Conservation (phyloP, 352 stramenopile genomes). For the Globisporangium spiculum region DNA sequence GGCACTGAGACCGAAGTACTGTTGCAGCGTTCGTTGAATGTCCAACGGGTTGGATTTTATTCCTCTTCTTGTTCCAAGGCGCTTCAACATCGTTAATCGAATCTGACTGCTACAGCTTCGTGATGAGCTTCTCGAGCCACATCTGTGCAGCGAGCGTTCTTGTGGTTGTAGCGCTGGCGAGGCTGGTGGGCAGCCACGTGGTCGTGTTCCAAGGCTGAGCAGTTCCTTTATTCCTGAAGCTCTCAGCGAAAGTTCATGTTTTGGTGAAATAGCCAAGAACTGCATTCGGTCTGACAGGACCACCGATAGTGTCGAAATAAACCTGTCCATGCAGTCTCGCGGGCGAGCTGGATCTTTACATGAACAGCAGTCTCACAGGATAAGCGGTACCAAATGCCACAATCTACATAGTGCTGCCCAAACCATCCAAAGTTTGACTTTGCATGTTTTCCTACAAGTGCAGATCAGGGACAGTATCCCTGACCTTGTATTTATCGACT, state of each 20-base stretch:
- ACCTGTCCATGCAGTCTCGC: not conserved
- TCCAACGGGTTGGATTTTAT: not conserved
- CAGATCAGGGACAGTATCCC: not conserved
- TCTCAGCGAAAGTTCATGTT: not conserved
- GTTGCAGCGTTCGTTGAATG: not conserved
- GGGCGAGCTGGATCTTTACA: not conserved
- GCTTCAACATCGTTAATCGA: not conserved
- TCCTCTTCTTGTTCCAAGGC: not conserved
- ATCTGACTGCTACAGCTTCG: not conserved
- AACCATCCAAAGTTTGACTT: not conserved
- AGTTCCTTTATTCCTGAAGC: not conserved
- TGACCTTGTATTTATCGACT: not conserved
- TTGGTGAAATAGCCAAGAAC: not conserved
- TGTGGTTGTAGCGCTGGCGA: not conserved
- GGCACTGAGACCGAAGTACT: not conserved
- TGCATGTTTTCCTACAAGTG: not conserved
- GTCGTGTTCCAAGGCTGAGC: not conserved
- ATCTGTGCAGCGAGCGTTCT: not conserved
- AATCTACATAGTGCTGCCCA: not conserved
- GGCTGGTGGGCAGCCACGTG: not conserved
- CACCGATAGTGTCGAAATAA: not conserved
- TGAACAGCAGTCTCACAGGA: not conserved
- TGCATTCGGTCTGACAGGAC: not conserved
- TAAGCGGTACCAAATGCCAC: not conserved
- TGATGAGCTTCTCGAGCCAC: not conserved